Evolutionary conservation across 768 basidiomycete genomes (phyloP).

Genomic region (Hortiboletus campestris): DNA sequence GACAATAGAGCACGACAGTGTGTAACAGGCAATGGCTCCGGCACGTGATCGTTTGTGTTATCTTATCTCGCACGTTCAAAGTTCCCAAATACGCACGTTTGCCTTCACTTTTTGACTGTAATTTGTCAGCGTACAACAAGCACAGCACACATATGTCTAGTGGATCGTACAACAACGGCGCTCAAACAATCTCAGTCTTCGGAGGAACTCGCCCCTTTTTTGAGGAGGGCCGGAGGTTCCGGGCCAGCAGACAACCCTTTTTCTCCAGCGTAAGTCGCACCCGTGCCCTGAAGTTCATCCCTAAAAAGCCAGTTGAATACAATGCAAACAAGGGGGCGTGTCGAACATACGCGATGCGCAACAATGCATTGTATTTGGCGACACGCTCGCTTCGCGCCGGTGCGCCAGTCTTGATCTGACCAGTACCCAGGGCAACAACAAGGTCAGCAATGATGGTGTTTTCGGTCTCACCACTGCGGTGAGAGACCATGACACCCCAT

Average conservation of each 20-base stretch:
- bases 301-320: slow-evolving; percentile 35
- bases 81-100: slow-evolving; percentile 4
- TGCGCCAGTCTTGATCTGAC: slow-evolving; percentile 99
- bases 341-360: slow-evolving; percentile 80
- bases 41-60: slow-evolving; percentile 21
- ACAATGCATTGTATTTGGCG: slow-evolving; percentile 87
- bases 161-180: slow-evolving; percentile 29
- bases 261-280: slow-evolving; percentile 70
- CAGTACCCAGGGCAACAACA: slow-evolving; percentile 85
- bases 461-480: slow-evolving; percentile 98
- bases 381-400: slow-evolving; percentile 96
- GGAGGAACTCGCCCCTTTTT: slow-evolving; percentile 41
- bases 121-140: slow-evolving; percentile 27
- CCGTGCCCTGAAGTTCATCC: slow-evolving; percentile 69
- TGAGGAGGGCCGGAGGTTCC: slow-evolving; percentile 67
- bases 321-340: not conserved
- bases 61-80: slow-evolving; percentile 24
- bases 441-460: slow-evolving; percentile 96
- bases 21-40: slow-evolving; percentile 10
- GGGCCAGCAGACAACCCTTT: slow-evolving; percentile 78
- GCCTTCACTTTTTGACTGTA: slow-evolving; percentile 16
- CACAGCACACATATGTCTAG: slow-evolving; percentile 21
- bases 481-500: slow-evolving; percentile 99
- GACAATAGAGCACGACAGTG: slow-evolving; percentile 3
- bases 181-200: not conserved